A percentile compares a stretch with the other conserved stretches of the same genome.
phyloP scores from a whole-genome alignment of 2,329 filamentous ascomycete species.

The Metarhizium album region DNA sequence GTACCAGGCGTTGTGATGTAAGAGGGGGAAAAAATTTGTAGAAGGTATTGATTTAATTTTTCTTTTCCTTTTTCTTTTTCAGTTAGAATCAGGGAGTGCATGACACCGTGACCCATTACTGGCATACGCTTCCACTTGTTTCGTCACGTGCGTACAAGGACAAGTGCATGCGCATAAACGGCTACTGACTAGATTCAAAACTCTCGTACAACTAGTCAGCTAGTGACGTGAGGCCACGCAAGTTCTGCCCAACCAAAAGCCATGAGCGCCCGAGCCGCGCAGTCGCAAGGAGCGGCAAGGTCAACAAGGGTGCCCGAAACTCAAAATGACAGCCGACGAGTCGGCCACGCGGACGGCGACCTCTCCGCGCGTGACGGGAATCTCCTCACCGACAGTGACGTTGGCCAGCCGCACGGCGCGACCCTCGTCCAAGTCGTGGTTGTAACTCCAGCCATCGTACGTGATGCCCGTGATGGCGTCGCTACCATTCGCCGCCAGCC shows the following conservation, averaged over 20 bases:
- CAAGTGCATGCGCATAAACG: no score
- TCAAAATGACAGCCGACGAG: conserved; percentile 29
- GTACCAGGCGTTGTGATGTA: not conserved
- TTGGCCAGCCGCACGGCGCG: conserved; percentile 42
- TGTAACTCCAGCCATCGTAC: conserved; percentile 51
- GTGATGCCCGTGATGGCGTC: conserved; percentile 52
- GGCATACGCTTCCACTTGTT: no score
- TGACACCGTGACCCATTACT: not conserved
- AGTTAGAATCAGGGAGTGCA: not conserved
- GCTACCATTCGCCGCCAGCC: conserved; percentile 49
- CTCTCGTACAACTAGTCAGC: no score
- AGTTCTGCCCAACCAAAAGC: no score
- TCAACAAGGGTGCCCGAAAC: conserved; percentile 12
- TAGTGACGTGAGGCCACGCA: no score
- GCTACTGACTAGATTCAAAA: no score
- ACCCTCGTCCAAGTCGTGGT: conserved; percentile 45
- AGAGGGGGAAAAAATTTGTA: not conserved
- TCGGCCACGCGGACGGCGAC: conserved; percentile 29
- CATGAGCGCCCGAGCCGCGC: not conserved
- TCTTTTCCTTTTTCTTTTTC: not conserved
- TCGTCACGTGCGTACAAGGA: no score
- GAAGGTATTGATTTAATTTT: no score
- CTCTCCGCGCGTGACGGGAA: conserved; percentile 24
- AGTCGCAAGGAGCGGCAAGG: no score
- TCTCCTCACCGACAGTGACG: conserved; percentile 39